Evolutionary conservation across 176 grass and related monocot genomes (phyloP).

Genomic region (Bonia amplexicaulis): DNA sequence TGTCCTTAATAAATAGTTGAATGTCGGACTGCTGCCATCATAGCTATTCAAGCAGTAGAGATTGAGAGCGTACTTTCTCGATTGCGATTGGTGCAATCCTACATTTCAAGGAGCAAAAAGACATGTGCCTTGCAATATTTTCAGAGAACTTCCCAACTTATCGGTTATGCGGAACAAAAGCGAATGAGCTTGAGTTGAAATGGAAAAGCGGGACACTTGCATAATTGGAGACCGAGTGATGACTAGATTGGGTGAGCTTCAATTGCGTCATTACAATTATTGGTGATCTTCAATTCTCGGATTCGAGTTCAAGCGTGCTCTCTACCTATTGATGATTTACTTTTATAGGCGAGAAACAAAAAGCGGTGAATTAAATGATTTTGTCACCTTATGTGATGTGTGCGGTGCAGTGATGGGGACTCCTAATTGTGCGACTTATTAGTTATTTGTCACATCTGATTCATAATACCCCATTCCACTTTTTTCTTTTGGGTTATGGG

Average conservation of each 20-base stretch:
- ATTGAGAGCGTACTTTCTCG: conserved; percentile 51
- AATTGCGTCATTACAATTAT: conserved; percentile 37
- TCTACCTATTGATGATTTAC: conserved; percentile 10
- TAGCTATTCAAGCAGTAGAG: conserved; percentile 52
- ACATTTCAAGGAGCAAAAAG: conserved; percentile 58
- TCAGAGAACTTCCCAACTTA: conserved; percentile 62
- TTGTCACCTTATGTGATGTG: conserved; percentile 12
- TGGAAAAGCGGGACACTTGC: conserved; percentile 44
- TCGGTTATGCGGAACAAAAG: conserved; percentile 33
- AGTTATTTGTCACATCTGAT: too few relatives aligned
- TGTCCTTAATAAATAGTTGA: conserved; percentile 43
- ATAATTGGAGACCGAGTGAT: conserved; percentile 31
- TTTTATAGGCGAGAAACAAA: background rate
- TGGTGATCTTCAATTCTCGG: conserved; percentile 54
- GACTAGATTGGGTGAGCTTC: conserved; percentile 41
- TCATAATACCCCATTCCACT: too few relatives aligned
- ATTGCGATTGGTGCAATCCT: conserved; percentile 41
- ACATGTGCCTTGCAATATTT: conserved; percentile 72
- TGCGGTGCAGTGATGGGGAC: conserved; percentile 36
- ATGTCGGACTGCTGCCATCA: conserved; percentile 50
- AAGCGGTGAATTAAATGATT: conserved; percentile 1
- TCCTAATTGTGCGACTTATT: too few relatives aligned
- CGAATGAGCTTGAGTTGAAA: conserved; percentile 53
- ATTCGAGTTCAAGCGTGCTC: conserved; percentile 50
- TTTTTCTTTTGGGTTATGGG: too few relatives aligned